Base-by-base conservation (phyloP, 1,284 basidiomycete genomes). In the Phenoliferia sp. region DNA sequence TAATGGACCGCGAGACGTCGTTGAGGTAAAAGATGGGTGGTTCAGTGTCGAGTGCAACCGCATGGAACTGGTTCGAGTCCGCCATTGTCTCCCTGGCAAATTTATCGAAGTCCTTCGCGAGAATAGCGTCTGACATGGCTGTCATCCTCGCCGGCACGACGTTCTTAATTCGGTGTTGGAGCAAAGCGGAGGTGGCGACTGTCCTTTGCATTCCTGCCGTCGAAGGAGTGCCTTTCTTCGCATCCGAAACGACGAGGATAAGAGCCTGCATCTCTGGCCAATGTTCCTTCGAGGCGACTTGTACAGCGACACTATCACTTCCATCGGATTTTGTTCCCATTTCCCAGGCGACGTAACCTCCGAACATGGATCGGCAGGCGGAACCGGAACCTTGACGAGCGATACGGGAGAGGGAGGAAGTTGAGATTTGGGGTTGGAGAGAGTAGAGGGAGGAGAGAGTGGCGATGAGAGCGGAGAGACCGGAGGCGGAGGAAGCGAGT, bases 21-120 rank as follows among this genome's bases (percentile, higher is more conserved):
- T 98, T 99, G 86, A 99, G 89, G 84, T 99, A 99, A 80, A 99
- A 98, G 81, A 99, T 99, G 58, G 95, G 96, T 1, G 95, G 96
- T 59, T 89, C 85, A 0, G 95, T 99, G 82, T 99, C 96, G 74
- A 99, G 88, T 69, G 90, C 92, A 74, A 96, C 92, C 31, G 95
- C 94, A 79, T 99, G 95, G 86, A 99, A 99, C 81, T 92, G 90
- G 82, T 97, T 99, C 69, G 92, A 95, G 80, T 99, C 95, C 68
- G 86, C 87, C 92, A 98, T 99, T 35, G 95, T 99, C 79, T 97
- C 86, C 63, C 82, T 82, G 2, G 94, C 94, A 75, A 99, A 99
- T 0, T 85, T 76, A 76, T 93, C 87, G 79, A 99, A 99, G 81
- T 99, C 90, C 68, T 84, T 85, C 4, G 79, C 82, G 63, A 81